These are phyloP conservation scores for Ophiostoma quercus DNA, from an alignment of 2,329 filamentous ascomycete species.

Conservation along the genomic window DNA sequence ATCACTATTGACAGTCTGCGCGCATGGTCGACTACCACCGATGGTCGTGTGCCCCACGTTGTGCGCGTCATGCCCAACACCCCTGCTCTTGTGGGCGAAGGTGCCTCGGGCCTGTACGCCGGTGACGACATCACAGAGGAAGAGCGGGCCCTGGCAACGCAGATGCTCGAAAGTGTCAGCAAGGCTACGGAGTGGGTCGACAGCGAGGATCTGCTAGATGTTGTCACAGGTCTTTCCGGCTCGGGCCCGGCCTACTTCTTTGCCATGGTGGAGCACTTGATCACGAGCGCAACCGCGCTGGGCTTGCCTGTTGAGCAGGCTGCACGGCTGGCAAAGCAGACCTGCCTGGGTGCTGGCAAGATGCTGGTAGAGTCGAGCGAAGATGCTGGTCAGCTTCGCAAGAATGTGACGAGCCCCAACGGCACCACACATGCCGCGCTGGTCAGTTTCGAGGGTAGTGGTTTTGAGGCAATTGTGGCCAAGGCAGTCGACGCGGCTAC, in stretches of 20 bases:
- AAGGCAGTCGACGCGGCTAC: slow-evolving; percentile 45
- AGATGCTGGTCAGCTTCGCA: slow-evolving; percentile 43
- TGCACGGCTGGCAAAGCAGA: slow-evolving; percentile 47
- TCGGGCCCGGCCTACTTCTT: slow-evolving; percentile 52
- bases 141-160: slow-evolving; percentile 41
- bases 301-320: slow-evolving; percentile 46
- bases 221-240: slow-evolving; percentile 47
- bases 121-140: slow-evolving; percentile 39
- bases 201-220: slow-evolving; percentile 45
- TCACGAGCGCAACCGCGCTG: slow-evolving; percentile 40
- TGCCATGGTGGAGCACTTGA: slow-evolving; percentile 48
- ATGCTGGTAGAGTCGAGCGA: slow-evolving; percentile 47
- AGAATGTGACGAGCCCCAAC: slow-evolving; percentile 50
- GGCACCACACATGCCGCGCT: slow-evolving; percentile 48
- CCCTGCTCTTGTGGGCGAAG: slow-evolving; percentile 47
- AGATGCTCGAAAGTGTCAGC: slow-evolving; percentile 44
- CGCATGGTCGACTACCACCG: slow-evolving; percentile 38
- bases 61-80: slow-evolving; percentile 53
- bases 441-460: slow-evolving; percentile 43
- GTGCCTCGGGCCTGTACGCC: slow-evolving; percentile 46
- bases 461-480: slow-evolving; percentile 41
- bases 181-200: slow-evolving; percentile 48
- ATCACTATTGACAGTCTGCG: slow-evolving; percentile 43
- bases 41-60: slow-evolving; percentile 39
- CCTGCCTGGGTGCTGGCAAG: slow-evolving; percentile 47